Evolutionary conservation across 2,329 filamentous ascomycete species (phyloP).

Genomic region (Nothopassalora personata): DNA sequence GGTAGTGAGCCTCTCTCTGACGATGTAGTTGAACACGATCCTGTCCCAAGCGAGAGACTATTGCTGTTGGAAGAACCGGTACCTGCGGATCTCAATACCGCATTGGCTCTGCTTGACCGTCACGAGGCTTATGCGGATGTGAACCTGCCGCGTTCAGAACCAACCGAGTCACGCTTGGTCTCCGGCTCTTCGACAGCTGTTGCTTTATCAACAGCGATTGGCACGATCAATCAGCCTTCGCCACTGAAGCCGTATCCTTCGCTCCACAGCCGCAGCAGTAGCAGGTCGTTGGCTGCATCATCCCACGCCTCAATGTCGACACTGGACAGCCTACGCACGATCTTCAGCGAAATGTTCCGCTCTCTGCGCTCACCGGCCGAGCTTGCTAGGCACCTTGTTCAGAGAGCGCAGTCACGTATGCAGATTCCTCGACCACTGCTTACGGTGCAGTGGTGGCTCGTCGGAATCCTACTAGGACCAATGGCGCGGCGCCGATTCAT

Average conservation of each 20-base stretch:
- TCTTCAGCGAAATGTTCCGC: slow-evolving; percentile 27
- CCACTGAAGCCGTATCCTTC: neutral
- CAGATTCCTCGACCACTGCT: slow-evolving; percentile 27
- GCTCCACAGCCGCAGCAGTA: slow-evolving; percentile 4
- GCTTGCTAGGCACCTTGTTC: slow-evolving; percentile 29
- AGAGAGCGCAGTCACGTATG: slow-evolving; percentile 26
- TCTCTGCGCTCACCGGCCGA: slow-evolving; percentile 21
- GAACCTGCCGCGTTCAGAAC: neutral
- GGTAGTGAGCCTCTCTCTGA: neutral
- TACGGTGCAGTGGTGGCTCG: slow-evolving; percentile 34
- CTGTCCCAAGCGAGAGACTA: neutral
- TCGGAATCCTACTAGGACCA: slow-evolving; percentile 29
- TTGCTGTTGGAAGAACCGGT: neutral
- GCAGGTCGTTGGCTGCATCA: slow-evolving; percentile 12
- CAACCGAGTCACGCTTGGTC: slow-evolving; percentile 1
- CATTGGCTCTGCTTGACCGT: neutral
- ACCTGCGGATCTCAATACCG: slow-evolving; percentile 1
- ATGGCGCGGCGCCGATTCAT: slow-evolving; percentile 24
- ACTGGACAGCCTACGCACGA: slow-evolving; percentile 20
- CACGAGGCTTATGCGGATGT: neutral
- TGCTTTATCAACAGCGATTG: neutral
- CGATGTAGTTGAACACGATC: neutral
- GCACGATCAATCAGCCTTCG: neutral
- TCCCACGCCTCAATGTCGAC: slow-evolving; percentile 13
- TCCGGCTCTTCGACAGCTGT: slow-evolving; percentile 10